Evolutionary conservation across 441 rosid genomes (phyloP).

Genomic region (Populus trichocarpa): DNA sequence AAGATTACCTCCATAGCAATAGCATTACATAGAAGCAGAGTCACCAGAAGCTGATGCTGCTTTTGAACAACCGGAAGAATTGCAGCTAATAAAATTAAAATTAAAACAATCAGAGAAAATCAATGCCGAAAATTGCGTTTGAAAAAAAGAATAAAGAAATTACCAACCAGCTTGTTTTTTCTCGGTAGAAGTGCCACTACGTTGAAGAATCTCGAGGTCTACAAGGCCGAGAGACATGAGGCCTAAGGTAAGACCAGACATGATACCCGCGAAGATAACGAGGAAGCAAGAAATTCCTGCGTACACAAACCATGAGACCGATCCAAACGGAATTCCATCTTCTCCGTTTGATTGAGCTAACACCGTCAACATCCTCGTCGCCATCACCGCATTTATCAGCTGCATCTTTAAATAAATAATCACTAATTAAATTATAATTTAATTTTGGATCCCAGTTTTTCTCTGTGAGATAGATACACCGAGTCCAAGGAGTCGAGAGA

Average conservation of each 20-base stretch:
- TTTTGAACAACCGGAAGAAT: slow-evolving; percentile 89
- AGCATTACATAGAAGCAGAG: slow-evolving; percentile 87
- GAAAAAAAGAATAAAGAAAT: background rate
- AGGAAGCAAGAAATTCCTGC: slow-evolving; percentile 73
- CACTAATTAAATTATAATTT: too few species aligned
- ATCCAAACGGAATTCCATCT: slow-evolving; percentile 43
- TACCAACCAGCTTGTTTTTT: slow-evolving; percentile 67
- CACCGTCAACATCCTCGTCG: slow-evolving; percentile 47
- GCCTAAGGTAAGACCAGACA: slow-evolving; percentile 88
- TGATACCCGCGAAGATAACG: slow-evolving; percentile 83
- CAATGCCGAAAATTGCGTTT: background rate
- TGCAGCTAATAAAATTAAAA: slow-evolving; percentile 37
- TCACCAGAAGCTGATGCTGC: slow-evolving; percentile 95
- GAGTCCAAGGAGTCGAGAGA: background rate
- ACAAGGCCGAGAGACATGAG: slow-evolving; percentile 82
- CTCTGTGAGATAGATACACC: background rate
- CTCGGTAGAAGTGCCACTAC: slow-evolving; percentile 69
- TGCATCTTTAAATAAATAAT: slow-evolving; percentile 31
- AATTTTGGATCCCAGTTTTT: too few species aligned
- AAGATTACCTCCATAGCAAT: slow-evolving; percentile 81
- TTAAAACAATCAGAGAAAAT: background rate
- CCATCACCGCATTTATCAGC: slow-evolving; percentile 51
- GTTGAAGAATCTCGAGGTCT: slow-evolving; percentile 78
- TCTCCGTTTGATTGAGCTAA: slow-evolving; percentile 27
- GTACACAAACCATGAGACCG: slow-evolving; percentile 60